phyloP scores from a whole-genome alignment of 306 rosid genomes.

The Glycine soja region DNA sequence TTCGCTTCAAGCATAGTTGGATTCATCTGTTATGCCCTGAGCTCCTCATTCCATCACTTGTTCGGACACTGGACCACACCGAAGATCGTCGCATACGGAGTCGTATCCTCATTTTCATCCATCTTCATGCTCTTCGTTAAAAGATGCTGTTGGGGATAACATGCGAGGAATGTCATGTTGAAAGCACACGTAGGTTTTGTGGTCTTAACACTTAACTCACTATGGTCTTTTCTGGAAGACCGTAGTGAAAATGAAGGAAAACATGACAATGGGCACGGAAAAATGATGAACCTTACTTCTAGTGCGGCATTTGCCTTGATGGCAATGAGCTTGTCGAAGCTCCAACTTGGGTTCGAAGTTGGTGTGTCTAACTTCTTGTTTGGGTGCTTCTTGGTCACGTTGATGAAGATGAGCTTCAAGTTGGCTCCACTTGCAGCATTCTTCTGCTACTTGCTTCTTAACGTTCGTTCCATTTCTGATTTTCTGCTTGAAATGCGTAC shows the following conservation, averaged over 20 bases:
- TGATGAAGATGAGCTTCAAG: slow-evolving; percentile 36
- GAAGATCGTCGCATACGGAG: slow-evolving; percentile 8
- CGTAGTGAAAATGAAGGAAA: neutral
- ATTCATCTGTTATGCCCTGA: too few relatives aligned
- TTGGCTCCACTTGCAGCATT: neutral
- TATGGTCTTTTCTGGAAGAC: slow-evolving; percentile 35
- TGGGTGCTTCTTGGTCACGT: slow-evolving; percentile 12
- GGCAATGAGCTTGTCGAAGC: slow-evolving; percentile 20
- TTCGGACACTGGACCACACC: slow-evolving; percentile 8
- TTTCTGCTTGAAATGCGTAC: neutral
- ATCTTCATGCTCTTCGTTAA: neutral
- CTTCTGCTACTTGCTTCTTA: slow-evolving; percentile 3
- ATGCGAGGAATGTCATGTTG: neutral
- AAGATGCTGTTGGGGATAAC: neutral
- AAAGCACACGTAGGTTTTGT: slow-evolving; percentile 24
- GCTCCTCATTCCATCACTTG: slow-evolving; percentile 4
- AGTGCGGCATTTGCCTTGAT: slow-evolving; percentile 21
- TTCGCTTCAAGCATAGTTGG: too few relatives aligned
- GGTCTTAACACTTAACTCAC: slow-evolving; percentile 21
- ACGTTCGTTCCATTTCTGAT: slow-evolving; percentile 6
- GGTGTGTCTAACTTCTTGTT: slow-evolving; percentile 33
- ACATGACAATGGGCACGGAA: neutral
- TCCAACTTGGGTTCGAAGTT: slow-evolving; percentile 10
- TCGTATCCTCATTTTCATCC: neutral
- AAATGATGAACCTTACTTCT: slow-evolving; percentile 2